These are phyloP conservation scores for Russula vinacea DNA, from an alignment of 768 basidiomycete species.

Conservation along the genomic window DNA sequence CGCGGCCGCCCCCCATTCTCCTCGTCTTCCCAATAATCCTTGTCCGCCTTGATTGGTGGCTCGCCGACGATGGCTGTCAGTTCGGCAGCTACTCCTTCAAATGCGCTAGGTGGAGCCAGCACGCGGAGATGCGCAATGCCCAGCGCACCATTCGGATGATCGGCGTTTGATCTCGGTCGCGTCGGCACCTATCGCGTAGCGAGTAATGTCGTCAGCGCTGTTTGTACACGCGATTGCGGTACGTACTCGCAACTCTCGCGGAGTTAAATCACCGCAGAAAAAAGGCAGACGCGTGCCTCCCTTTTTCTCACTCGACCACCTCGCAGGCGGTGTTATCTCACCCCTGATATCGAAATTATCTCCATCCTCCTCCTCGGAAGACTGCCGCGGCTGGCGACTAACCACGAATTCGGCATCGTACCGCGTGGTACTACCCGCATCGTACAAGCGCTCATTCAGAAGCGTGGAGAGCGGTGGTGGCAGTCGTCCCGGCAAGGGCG, in stretches of 20 bases:
- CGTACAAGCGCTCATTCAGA: too few relatives aligned
- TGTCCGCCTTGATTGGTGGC: constrained; percentile 33
- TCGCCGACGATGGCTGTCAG: constrained; percentile 50
- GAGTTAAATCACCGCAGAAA: constrained; percentile 72
- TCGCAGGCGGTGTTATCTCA: too few relatives aligned
- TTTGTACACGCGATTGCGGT: too few relatives aligned
- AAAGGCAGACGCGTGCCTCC: constrained; percentile 50
- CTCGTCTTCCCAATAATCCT: too few relatives aligned
- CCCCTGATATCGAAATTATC: too few relatives aligned
- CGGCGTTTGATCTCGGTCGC: constrained; percentile 44
- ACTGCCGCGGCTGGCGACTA: too few relatives aligned
- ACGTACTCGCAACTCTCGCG: constrained; percentile 52
- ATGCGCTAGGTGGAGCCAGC: constrained; percentile 36
- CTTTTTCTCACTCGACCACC: constrained; percentile 27
- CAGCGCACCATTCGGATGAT: constrained; percentile 47
- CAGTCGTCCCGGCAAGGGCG: too few relatives aligned
- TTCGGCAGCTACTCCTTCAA: constrained; percentile 37
- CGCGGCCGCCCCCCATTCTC: background rate
- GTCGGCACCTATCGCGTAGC: constrained; percentile 45
- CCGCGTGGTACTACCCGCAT: too few relatives aligned
- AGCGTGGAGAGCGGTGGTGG: too few relatives aligned
- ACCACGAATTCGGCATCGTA: too few relatives aligned
- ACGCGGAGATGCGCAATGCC: constrained; percentile 53
- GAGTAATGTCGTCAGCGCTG: too few relatives aligned
- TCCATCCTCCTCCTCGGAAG: too few relatives aligned